Conservation (phyloP, 1,284 basidiomycete species). For the Peniophora sp. region DNA sequence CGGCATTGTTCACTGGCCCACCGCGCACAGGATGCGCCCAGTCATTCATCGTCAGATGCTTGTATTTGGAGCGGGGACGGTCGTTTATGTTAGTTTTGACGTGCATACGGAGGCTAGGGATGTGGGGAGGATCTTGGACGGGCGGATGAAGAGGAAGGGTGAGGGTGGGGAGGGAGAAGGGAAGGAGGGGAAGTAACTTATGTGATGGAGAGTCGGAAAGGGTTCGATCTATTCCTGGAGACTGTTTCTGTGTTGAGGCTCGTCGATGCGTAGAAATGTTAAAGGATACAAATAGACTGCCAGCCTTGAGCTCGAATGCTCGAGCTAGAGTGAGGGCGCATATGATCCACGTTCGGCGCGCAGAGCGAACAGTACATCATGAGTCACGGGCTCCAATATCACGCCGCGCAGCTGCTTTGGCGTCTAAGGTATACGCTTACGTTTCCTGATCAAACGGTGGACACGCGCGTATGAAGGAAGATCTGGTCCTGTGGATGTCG, state of each 20-base stretch:
- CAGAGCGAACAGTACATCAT: no score
- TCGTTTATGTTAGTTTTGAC: constrained; percentile 94
- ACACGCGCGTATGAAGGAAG: no score
- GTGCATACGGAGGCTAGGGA: constrained; percentile 85
- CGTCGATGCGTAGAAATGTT: constrained; percentile 11
- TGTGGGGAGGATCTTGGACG: constrained; percentile 61
- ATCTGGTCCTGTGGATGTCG: no score
- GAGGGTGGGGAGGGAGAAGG: no score
- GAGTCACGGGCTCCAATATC: no score
- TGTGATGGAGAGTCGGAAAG: constrained; percentile 69
- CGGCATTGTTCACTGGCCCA: constrained; percentile 79
- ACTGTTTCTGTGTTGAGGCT: constrained; percentile 65
- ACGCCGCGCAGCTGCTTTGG: no score
- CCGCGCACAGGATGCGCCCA: constrained; percentile 89
- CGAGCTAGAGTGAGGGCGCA: no score
- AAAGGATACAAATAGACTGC: no score
- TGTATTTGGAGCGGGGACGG: constrained; percentile 56
- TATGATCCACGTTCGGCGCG: no score
- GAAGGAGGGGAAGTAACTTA: constrained; percentile 51
- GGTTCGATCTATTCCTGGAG: constrained; percentile 88
- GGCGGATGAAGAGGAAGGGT: constrained; percentile 26
- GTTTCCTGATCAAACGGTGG: no score
- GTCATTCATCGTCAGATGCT: constrained; percentile 76
- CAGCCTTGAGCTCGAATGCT: no score
- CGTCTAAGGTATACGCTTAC: no score